These are phyloP conservation scores for Colletotrichum sp. DNA, from an alignment of 2,329 filamentous ascomycete species.

Conservation along the genomic window DNA sequence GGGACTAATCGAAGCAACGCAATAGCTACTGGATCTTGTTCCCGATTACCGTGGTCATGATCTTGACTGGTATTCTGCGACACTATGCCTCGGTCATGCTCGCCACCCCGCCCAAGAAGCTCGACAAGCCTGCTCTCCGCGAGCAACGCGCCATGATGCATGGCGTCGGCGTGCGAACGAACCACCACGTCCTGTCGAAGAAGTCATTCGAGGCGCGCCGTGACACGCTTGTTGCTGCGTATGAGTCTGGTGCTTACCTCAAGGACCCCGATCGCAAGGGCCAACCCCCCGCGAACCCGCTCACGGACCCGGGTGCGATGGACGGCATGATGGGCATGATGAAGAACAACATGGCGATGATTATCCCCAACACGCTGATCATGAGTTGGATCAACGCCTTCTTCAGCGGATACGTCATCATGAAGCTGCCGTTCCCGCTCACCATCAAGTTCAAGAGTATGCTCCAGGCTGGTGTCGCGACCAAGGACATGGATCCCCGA, in stretches of 20 bases:
- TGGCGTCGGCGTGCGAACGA: slow-evolving; percentile 82
- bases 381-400: slow-evolving; percentile 99
- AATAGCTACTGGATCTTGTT: slow-evolving; percentile 97
- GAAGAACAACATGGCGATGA: slow-evolving; percentile 99
- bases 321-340: slow-evolving; percentile 99
- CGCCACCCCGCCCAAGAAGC: slow-evolving; percentile 81
- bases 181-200: slow-evolving; percentile 80
- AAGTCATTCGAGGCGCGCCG: slow-evolving; percentile 81
- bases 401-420: slow-evolving; percentile 97
- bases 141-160: slow-evolving; percentile 87
- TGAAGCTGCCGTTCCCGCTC: slow-evolving; percentile 96
- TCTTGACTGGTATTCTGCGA: slow-evolving; percentile 91
- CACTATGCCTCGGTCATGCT: slow-evolving; percentile 97
- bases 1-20: neutral
- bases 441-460: slow-evolving; percentile 99
- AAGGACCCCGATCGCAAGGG: slow-evolving; percentile 88
- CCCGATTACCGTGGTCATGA: slow-evolving; percentile 97
- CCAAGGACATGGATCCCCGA: slow-evolving; percentile 92
- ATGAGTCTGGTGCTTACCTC: slow-evolving; percentile 84
- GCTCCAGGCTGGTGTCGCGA: slow-evolving; percentile 96
- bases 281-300: slow-evolving; percentile 89
- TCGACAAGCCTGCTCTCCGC: slow-evolving; percentile 75
- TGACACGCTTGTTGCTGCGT: slow-evolving; percentile 79
- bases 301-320: slow-evolving; percentile 95
- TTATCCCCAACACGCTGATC: slow-evolving; percentile 96